A percentile compares a stretch with the other conserved stretches of the same genome.
phyloP scores from a whole-genome alignment of 305 asterid species.

The Fraxinus baroniana region DNA sequence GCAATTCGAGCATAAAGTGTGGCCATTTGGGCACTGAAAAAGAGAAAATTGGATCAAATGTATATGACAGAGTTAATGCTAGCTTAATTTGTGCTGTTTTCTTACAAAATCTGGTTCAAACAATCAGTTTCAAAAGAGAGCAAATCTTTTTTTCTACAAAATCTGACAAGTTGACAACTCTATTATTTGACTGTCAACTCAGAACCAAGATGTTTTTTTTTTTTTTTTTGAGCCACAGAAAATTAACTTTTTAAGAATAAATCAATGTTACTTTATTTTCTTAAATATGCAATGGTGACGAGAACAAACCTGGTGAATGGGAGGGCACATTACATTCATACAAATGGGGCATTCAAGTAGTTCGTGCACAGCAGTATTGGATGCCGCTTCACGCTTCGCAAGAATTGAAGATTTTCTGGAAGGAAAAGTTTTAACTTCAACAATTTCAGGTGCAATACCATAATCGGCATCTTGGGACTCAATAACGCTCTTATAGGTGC shows the following conservation, averaged over 20 bases:
- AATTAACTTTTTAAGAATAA: constrained; percentile 3
- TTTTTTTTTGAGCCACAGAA: background rate
- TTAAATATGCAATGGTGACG: background rate
- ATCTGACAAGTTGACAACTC: constrained; percentile 1
- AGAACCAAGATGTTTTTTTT: background rate
- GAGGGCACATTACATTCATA: constrained; percentile 72
- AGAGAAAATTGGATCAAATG: constrained; percentile 5
- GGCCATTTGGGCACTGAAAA: constrained; percentile 84
- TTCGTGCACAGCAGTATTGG: constrained; percentile 71
- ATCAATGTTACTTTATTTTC: constrained; percentile 11
- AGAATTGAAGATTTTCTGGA: constrained; percentile 42
- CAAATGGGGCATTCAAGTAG: constrained; percentile 81
- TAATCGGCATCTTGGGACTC: constrained; percentile 48
- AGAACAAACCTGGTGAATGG: constrained; percentile 73
- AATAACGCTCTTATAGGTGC: constrained; percentile 34
- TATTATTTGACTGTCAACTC: background rate
- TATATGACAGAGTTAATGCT: background rate
- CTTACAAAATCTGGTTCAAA: background rate
- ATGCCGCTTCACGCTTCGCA: constrained; percentile 41
- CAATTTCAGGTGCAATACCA: constrained; percentile 46
- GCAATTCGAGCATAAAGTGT: constrained; percentile 76
- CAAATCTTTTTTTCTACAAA: background rate
- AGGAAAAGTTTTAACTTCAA: constrained; percentile 46
- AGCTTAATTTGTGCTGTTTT: background rate
- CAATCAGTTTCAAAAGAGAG: background rate